Evolutionary conservation across 768 basidiomycete species (phyloP).

Genomic region (Strobilomyces dryophilus): DNA sequence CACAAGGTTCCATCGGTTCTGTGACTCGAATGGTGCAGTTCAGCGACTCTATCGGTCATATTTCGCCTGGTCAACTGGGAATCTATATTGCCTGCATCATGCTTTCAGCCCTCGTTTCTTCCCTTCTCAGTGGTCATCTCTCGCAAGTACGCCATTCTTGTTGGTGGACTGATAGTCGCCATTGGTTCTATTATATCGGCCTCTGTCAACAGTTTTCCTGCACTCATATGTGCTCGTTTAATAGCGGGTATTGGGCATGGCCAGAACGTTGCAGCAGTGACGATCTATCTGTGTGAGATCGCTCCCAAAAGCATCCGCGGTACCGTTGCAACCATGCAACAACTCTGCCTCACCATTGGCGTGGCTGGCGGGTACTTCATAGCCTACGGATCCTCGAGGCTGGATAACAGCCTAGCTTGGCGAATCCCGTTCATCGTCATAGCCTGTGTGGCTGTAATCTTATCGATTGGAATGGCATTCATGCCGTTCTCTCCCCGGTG

Average conservation of each 20-base stretch:
- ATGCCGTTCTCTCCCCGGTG: constrained; percentile 22
- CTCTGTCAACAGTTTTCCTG: constrained; percentile 30
- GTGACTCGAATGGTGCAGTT: constrained; percentile 49
- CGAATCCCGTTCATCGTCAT: constrained; percentile 26
- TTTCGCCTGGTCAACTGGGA: constrained; percentile 38
- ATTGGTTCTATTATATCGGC: constrained; percentile 39
- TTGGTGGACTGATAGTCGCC: constrained; percentile 39
- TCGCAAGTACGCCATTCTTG: constrained; percentile 42
- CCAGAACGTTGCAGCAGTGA: constrained; percentile 40
- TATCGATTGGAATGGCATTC: constrained; percentile 23
- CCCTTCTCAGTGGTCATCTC: constrained; percentile 42
- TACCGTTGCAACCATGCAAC: constrained; percentile 36
- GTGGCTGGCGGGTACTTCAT: constrained; percentile 34
- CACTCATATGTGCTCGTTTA: constrained; percentile 43
- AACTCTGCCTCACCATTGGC: constrained; percentile 42
- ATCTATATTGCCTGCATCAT: constrained; percentile 42
- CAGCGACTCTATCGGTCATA: constrained; percentile 31
- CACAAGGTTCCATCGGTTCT: constrained; percentile 37
- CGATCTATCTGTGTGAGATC: constrained; percentile 39
- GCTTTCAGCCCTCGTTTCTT: constrained; percentile 38
- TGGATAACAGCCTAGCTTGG: constrained; percentile 25
- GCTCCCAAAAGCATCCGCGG: constrained; percentile 41
- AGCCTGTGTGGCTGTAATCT: constrained; percentile 14
- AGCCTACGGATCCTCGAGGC: constrained; percentile 23
- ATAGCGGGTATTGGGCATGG: constrained; percentile 45